Percentiles rank a stretch among this genome's conserved stretches.
phyloP scores from a whole-genome alignment of 2,329 filamentous ascomycete genomes.

The Neofusicoccum ribis region DNA sequence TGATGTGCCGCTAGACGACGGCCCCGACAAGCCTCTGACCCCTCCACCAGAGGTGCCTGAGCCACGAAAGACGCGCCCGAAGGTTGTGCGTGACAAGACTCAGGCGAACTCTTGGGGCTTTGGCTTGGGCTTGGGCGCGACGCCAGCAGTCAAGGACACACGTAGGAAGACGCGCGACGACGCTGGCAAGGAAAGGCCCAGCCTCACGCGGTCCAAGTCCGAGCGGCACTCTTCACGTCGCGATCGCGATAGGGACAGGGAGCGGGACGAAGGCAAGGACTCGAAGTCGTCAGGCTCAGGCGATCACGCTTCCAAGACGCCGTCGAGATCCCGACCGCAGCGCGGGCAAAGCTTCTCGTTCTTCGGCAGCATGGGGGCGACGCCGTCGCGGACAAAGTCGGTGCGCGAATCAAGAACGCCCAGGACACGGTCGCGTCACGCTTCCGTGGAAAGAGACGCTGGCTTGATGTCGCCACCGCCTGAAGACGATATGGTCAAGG shows the following conservation, averaged over 20 bases:
- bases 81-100: slow-evolving; percentile 69
- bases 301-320: slow-evolving; percentile 63
- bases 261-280: slow-evolving; percentile 44
- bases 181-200: slow-evolving; percentile 27
- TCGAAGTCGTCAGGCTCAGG: slow-evolving; percentile 69
- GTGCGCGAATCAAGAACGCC: slow-evolving; percentile 60
- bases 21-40: slow-evolving; percentile 44
- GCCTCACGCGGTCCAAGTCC: slow-evolving; percentile 57
- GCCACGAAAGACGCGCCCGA: slow-evolving; percentile 72
- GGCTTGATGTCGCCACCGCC: slow-evolving; percentile 73
- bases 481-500: slow-evolving; percentile 55
- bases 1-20: slow-evolving; percentile 25
- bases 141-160: slow-evolving; percentile 41
- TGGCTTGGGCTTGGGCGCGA: slow-evolving; percentile 57
- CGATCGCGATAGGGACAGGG: slow-evolving; percentile 53
- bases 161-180: slow-evolving; percentile 36
- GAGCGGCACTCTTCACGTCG: slow-evolving; percentile 41
- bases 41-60: slow-evolving; percentile 55
- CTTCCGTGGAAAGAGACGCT: slow-evolving; percentile 65
- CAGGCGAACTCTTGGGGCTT: slow-evolving; percentile 71
- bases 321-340: slow-evolving; percentile 49
- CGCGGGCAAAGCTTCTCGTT: slow-evolving; percentile 65
- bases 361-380: slow-evolving; percentile 53
- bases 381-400: slow-evolving; percentile 67
- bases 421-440: slow-evolving; percentile 64